Base-by-base conservation (phyloP, 2,329 filamentous ascomycete genomes). In the Neurospora sp. region DNA sequence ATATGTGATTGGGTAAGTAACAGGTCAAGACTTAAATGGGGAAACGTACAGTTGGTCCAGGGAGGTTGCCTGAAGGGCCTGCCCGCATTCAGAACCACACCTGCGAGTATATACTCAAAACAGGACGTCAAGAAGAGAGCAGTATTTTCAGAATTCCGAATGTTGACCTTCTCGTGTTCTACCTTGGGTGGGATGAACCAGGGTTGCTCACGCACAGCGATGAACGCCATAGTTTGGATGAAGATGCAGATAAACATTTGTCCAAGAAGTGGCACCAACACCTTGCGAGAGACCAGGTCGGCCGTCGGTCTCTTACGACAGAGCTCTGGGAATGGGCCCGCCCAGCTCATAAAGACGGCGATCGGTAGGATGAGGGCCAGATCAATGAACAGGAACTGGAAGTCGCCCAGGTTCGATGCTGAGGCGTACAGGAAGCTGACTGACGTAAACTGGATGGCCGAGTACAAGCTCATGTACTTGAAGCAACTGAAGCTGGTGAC, bases 401-500 rank as follows among this genome's bases (percentile, higher is more conserved):
- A 98, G 79, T 99, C 96, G 67, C 96, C 96, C 6, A 99, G 84
- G 78, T 99, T 99, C 9, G 93, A 97, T 11, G 92, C 96, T 8
- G 90, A 93, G 7, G 93, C 92, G 80, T 99, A 99, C 17, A 99
- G 86, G 78, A 99, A 97, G 85, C 92, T 97, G 77, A 99, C 96
- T 0, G 93, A 93, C 8, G 93, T 97, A 83, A 99, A 99, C 80
- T 99, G 96, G 74, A 99, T 99, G n/a, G 96, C 95, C 2, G 94
- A 98, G 83, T 99, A 99, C 74, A 99, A 82, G 76, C 92, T 96
- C 96, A 99, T 99, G 81, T 97, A 99, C 83, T 98, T 99, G 86
- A 99, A 99, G 83, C 96, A 99, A 82, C 93, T 96, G 83, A 99
- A 99, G 80, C 93, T 97, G 13, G 96, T 99, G n/a, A 98, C 94